Evolutionary conservation across 148 eudicot species (phyloP).

Genomic region (Rhododendron mucronatum): DNA sequence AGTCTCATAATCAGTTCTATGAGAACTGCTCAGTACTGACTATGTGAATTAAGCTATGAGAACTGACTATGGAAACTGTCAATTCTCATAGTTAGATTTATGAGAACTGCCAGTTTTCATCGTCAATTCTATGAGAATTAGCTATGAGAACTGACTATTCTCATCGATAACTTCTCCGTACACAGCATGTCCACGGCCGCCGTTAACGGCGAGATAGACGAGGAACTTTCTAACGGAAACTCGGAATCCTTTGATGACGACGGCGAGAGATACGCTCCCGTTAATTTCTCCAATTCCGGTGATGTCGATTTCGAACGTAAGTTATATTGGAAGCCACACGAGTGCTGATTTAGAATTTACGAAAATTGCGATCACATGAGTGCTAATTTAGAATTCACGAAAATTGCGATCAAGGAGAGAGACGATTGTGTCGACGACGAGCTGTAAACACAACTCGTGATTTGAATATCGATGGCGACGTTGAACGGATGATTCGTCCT

Average conservation of each 20-base stretch:
- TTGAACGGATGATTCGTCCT: slow-evolving; percentile 18
- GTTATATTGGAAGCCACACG: background rate
- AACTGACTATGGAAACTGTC: too few species aligned
- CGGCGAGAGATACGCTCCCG: background rate
- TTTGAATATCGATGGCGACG: background rate
- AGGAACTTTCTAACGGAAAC: background rate
- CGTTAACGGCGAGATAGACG: background rate
- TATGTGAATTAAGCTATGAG: too few species aligned
- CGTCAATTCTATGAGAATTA: too few species aligned
- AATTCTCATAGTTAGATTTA: too few species aligned
- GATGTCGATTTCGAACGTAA: background rate
- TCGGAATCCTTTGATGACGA: background rate
- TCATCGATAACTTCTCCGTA: too few species aligned
- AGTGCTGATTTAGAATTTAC: too few species aligned
- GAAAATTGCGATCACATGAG: background rate
- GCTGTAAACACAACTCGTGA: background rate
- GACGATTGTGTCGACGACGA: background rate
- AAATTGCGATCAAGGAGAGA: background rate
- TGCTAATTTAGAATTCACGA: background rate
- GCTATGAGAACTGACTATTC: too few species aligned
- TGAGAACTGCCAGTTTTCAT: too few species aligned
- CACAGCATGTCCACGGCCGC: too few species aligned
- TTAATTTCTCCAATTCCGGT: background rate
- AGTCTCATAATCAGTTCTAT: too few species aligned
- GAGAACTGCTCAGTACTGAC: too few species aligned